Percentiles rank a stretch among this genome's conserved stretches.
These are phyloP conservation scores for Macrolepiota albuminosa DNA, from an alignment of 768 basidiomycete genomes.

Conservation along the genomic window DNA sequence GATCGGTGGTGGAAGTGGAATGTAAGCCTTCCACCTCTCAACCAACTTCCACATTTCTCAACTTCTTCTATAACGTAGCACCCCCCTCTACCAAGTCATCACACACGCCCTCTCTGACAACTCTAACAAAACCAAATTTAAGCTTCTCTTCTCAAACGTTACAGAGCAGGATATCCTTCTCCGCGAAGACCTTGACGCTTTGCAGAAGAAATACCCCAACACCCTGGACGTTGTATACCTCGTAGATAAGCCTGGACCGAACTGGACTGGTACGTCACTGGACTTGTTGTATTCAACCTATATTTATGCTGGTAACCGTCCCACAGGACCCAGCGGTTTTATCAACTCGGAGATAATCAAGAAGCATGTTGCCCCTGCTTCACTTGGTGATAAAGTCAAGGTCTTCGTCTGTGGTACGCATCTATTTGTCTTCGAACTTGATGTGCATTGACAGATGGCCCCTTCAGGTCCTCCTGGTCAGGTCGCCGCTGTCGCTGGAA, in stretches of 20 bases:
- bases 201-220: constrained; percentile 64
- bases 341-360: constrained; percentile 69
- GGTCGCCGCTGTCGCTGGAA: constrained; percentile 83
- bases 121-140: constrained; percentile 91
- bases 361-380: constrained; percentile 62
- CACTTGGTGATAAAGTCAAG: constrained; percentile 74
- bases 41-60: background rate
- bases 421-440: background rate
- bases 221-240: constrained; percentile 82
- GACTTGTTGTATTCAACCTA: background rate
- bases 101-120: constrained; percentile 67
- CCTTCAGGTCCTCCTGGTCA: constrained; percentile 75
- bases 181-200: constrained; percentile 66
- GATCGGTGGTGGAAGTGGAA: constrained; percentile 93
- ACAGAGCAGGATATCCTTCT: constrained; percentile 89
- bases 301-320: background rate
- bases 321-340: constrained; percentile 64
- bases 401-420: constrained; percentile 81
- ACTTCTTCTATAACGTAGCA: constrained; percentile 34
- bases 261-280: constrained; percentile 46
- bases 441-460: constrained; percentile 4
- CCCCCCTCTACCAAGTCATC: constrained; percentile 81
- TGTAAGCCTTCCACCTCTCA: constrained; percentile 39
- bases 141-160: constrained; percentile 86
- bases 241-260: constrained; percentile 65